Conservation (phyloP, 306 rosid genomes). For the Rosa rugosa region DNA sequence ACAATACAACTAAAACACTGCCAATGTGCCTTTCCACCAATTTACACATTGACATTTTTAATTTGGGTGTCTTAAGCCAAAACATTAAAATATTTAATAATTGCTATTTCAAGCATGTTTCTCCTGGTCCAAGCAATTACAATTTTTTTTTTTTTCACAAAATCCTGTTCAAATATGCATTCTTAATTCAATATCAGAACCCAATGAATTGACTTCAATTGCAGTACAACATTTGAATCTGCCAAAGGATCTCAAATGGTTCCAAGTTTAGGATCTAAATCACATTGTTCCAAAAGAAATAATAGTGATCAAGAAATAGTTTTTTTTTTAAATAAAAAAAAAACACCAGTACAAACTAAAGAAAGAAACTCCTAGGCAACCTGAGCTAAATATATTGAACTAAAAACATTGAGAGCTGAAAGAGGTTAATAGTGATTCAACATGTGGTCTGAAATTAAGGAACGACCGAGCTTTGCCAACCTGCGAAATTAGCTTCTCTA, state of each 20-base stretch:
- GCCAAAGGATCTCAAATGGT: background rate
- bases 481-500: no score
- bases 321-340: no score
- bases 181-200: background rate
- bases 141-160: conserved; percentile 2
- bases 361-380: no score
- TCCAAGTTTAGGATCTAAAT: background rate
- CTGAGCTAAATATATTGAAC: no score
- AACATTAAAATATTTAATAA: conserved; percentile 4
- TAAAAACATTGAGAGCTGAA: no score
- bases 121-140: conserved; percentile 11
- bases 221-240: background rate
- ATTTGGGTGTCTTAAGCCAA: background rate
- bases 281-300: no score
- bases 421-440: no score
- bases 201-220: background rate
- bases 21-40: conserved; percentile 29
- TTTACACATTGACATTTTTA: conserved; percentile 20
- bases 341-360: no score
- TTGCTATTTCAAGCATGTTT: conserved; percentile 6
- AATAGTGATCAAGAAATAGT: no score
- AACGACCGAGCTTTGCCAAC: no score
- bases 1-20: conserved; percentile 27
- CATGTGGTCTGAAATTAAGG: no score
- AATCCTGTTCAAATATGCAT: conserved; percentile 16